phyloP scores from a whole-genome alignment of 768 basidiomycete genomes.

The Agrocybe praecox region DNA sequence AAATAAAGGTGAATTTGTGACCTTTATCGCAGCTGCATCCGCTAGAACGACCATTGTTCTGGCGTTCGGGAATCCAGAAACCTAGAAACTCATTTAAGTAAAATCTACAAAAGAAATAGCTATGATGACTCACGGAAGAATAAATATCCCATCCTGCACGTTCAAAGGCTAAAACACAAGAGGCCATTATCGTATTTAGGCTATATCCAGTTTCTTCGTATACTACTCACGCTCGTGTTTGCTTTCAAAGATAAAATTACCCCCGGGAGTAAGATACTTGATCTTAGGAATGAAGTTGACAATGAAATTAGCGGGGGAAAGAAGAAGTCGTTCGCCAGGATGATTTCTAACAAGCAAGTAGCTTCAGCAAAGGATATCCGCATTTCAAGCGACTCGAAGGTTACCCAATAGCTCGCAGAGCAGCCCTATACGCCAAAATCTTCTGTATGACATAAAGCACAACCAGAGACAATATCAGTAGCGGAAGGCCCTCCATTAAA shows the following conservation, averaged over 20 bases:
- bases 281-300: slow-evolving; percentile 29
- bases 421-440: slow-evolving; percentile 22
- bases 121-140: slow-evolving; percentile 30
- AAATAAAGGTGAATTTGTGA: slow-evolving; percentile 6
- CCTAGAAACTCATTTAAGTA: slow-evolving; percentile 15
- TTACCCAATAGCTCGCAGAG: slow-evolving; percentile 27
- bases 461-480: slow-evolving; percentile 16
- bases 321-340: slow-evolving; percentile 32
- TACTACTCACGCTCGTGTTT: slow-evolving; percentile 31
- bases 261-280: slow-evolving; percentile 29
- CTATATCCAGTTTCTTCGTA: background rate
- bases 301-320: slow-evolving; percentile 23
- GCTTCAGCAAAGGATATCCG: background rate
- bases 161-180: slow-evolving; percentile 25
- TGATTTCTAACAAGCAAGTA: slow-evolving; percentile 24
- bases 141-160: slow-evolving; percentile 36
- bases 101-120: background rate
- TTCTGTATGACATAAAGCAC: slow-evolving; percentile 22
- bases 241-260: slow-evolving; percentile 28
- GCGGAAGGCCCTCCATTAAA: slow-evolving; percentile 5
- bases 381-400: slow-evolving; percentile 11
- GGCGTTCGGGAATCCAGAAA: slow-evolving; percentile 25
- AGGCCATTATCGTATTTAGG: background rate
- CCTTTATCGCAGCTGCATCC: slow-evolving; percentile 44
- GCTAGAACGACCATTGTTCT: slow-evolving; percentile 30